Evolutionary conservation across 202 grass and related monocot species (phyloP), one percentile per base, ranked within the genome.

Genomic region (Zoysia matrella): DNA sequence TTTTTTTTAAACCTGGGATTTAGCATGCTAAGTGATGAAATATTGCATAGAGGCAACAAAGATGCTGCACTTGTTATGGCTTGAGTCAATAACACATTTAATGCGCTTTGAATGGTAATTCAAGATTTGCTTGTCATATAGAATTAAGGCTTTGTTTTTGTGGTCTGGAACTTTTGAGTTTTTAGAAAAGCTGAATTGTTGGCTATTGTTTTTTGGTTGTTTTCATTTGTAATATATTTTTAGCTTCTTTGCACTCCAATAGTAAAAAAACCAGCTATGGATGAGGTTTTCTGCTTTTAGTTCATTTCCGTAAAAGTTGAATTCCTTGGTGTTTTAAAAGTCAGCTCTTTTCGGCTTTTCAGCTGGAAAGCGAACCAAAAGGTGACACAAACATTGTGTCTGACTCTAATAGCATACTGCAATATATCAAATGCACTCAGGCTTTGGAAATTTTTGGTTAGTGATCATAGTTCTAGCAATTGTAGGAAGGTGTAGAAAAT

Each of bases 31-130:
- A 5, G 67, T 50, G n/a, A 45, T 54, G 36, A 75, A 60, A 5
- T 2, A 16, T 46, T 43, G 42, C 52, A 68, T 79, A 76, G 50
- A 76, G 50, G 55, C 13, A 83, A 51, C 52, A 69, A 73, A 83
- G 51, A 47, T 53, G 60, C 40, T 47, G 40, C 4, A 42, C 41
- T 55, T 54, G 6, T 52, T 62, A 47, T 54, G n/a, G 1, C 6
- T 46, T 78, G 18, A 73, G 68, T 65, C 60, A 60, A 48, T 45
- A 47, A 49, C 54, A 49, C 3, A 6, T 40, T 75, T 69, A 69
- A 51, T 74, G 41, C 58, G 56, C 68, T 63, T 70, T 36, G 43
- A 80, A 11, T 70, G 70, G 65, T 65, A 46, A 43, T 84, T 48
- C 52, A 30, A 41, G 63, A 71, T 53, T 53, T 70, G 41, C 11